Evolutionary conservation across 371 early-diverging fungal genomes (phyloP).

Genomic region (Rhizopus sp.): DNA sequence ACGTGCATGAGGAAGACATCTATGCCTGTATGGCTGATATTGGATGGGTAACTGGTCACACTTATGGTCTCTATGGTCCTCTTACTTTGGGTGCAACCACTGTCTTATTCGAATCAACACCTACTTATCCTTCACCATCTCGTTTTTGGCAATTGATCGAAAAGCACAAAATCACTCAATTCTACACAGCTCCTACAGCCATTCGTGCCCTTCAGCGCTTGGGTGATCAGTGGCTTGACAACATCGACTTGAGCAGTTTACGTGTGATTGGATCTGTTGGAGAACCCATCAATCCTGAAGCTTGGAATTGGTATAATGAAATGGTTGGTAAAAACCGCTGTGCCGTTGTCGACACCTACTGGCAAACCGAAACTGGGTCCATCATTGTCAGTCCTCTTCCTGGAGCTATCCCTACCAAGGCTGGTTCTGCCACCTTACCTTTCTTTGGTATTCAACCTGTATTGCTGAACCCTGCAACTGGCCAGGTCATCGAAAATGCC

Average conservation of each 20-base stretch:
- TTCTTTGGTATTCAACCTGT: slow-evolving; percentile 94
- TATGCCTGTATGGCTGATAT: slow-evolving; percentile 84
- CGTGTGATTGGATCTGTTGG: slow-evolving; percentile 95
- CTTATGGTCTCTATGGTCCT: slow-evolving; percentile 95
- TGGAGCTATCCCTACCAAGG: slow-evolving; percentile 81
- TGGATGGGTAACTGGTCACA: slow-evolving; percentile 84
- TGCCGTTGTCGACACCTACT: slow-evolving; percentile 95
- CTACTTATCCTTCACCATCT: slow-evolving; percentile 78
- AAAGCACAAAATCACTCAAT: slow-evolving; percentile 92
- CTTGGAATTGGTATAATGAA: slow-evolving; percentile 95
- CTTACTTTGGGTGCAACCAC: slow-evolving; percentile 87
- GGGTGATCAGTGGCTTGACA: slow-evolving; percentile 79
- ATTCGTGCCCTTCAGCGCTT: slow-evolving; percentile 89
- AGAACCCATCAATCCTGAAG: slow-evolving; percentile 97
- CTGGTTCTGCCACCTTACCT: slow-evolving; percentile 94
- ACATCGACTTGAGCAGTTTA: slow-evolving; percentile 73
- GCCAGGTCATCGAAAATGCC: slow-evolving; percentile 66
- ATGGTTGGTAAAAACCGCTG: slow-evolving; percentile 84
- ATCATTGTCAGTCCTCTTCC: slow-evolving; percentile 91
- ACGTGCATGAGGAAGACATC: slow-evolving; percentile 80
- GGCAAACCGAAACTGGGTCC: slow-evolving; percentile 97
- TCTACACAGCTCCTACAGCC: slow-evolving; percentile 98
- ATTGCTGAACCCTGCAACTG: slow-evolving; percentile 79
- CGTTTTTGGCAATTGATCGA: slow-evolving; percentile 85
- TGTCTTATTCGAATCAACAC: slow-evolving; percentile 90